Evolutionary conservation across 2,329 filamentous ascomycete species (phyloP).

Genomic region (Aspergillus texensis): DNA sequence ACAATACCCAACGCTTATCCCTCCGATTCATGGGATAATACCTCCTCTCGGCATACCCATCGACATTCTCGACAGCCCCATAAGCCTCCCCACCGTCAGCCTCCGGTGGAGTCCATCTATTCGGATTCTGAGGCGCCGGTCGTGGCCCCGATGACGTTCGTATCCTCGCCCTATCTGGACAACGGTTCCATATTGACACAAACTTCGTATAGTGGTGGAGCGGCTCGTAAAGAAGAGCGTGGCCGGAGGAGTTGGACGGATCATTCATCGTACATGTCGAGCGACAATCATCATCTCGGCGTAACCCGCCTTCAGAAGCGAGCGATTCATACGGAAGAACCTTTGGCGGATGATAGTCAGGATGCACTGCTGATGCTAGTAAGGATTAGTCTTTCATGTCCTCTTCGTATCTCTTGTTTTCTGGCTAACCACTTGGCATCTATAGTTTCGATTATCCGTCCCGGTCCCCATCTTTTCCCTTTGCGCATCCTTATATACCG

Average conservation of each 20-base stretch:
- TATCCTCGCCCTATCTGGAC: conserved; percentile 25
- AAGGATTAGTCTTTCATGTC: conserved; percentile 13
- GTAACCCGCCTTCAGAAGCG: conserved; percentile 31
- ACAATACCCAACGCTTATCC: conserved; percentile 21
- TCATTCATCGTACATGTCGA: conserved; percentile 39
- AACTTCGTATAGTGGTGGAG: conserved; percentile 30
- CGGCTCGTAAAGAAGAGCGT: conserved; percentile 33
- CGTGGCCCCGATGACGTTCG: conserved; percentile 26
- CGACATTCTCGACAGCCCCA: conserved; percentile 15
- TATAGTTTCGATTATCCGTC: conserved; percentile 56
- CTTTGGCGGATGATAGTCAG: conserved; percentile 32
- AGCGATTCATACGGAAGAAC: conserved; percentile 29
- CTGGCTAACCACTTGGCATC: conserved; percentile 17
- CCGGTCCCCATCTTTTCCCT: conserved; percentile 59
- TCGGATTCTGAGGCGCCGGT: conserved; percentile 19
- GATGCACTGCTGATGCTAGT: conserved; percentile 52
- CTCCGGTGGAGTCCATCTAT: conserved; percentile 22
- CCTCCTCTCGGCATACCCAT: conserved; percentile 20
- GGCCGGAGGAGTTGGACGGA: conserved; percentile 35
- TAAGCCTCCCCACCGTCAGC: conserved; percentile 7
- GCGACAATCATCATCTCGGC: conserved; percentile 28
- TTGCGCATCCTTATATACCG: conserved; percentile 57
- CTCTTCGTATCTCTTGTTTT: conserved; percentile 4
- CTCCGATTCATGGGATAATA: conserved; percentile 28
- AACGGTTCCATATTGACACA: conserved; percentile 26